Percentiles rank a stretch among this genome's conserved stretches.
These are phyloP conservation scores for Solanum okadae DNA, from an alignment of 257 asterid species.

Conservation along the genomic window DNA sequence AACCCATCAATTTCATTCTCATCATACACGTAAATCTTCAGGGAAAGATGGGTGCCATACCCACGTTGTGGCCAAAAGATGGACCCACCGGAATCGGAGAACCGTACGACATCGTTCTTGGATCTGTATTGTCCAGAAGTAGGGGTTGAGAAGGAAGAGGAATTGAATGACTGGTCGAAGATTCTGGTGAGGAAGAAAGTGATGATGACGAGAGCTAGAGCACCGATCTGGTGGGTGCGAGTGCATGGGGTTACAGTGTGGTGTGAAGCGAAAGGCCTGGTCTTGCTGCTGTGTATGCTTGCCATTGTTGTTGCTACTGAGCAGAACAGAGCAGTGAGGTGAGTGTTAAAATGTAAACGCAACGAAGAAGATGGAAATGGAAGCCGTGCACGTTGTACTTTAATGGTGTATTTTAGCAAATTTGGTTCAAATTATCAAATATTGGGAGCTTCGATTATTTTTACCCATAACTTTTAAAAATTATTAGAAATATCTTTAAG, in stretches of 20 bases:
- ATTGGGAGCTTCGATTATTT: too few species aligned
- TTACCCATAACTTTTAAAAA: too few species aligned
- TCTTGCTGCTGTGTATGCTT: background rate
- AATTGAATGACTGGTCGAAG: conserved; percentile 42
- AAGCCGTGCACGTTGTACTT: too few species aligned
- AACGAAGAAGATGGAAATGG: too few species aligned
- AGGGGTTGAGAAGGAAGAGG: conserved; percentile 9
- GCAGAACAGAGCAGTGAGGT: background rate
- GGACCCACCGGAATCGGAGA: conserved; percentile 7
- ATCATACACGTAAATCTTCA: conserved; percentile 86
- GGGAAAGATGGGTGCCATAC: conserved; percentile 32
- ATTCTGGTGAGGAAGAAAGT: conserved; percentile 81
- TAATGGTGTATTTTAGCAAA: too few species aligned
- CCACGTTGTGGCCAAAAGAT: conserved; percentile 36
- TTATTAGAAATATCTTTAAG: too few species aligned
- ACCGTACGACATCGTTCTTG: conserved; percentile 17
- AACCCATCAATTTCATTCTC: conserved; percentile 73
- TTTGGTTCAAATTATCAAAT: too few species aligned
- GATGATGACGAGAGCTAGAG: conserved; percentile 49
- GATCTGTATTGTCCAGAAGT: background rate
- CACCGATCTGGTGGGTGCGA: conserved; percentile 80
- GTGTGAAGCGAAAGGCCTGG: background rate
- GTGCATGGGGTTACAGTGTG: conserved; percentile 37
- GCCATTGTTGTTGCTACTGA: background rate
- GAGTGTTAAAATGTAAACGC: background rate